phyloP scores from a whole-genome alignment of 345 rosid genomes.

The Murraya paniculata region DNA sequence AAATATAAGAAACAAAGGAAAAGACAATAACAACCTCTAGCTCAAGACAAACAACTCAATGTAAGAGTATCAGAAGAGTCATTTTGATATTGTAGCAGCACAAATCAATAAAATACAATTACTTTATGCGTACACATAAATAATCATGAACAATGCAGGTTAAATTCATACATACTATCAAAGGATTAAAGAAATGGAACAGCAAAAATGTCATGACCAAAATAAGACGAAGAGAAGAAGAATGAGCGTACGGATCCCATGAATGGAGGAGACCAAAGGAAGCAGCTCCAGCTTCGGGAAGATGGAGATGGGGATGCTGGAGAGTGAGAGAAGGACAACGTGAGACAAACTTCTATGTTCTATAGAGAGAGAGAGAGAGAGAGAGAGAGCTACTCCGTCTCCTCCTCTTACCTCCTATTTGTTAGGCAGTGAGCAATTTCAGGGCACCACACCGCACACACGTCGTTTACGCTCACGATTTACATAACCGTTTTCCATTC shows the following conservation, averaged over 20 bases:
- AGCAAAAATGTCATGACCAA: not conserved
- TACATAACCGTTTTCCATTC: not conserved
- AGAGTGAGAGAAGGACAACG: not conserved
- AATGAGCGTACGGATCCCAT: conserved; percentile 9
- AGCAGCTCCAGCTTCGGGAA: not conserved
- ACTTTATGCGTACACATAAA: too few relatives aligned
- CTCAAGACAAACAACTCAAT: not conserved
- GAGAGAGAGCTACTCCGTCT: not conserved
- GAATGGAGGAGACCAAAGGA: not conserved
- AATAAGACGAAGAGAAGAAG: not conserved
- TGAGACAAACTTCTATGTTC: not conserved
- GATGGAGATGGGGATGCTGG: not conserved
- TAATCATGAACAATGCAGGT: not conserved
- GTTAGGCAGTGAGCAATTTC: too few relatives aligned
- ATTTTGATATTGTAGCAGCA: not conserved
- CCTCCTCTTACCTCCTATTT: too few relatives aligned
- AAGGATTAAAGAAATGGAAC: not conserved
- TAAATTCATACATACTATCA: not conserved
- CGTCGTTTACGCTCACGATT: not conserved
- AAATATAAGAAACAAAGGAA: not conserved
- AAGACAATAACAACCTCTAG: not conserved
- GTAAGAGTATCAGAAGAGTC: not conserved
- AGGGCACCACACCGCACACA: not conserved
- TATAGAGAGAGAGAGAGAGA: not conserved
- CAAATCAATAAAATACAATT: not conserved